Percentiles rank a stretch among this genome's conserved stretches.
phyloP scores from a whole-genome alignment of 2,329 filamentous ascomycete species.

The Alternaria arbusti region DNA sequence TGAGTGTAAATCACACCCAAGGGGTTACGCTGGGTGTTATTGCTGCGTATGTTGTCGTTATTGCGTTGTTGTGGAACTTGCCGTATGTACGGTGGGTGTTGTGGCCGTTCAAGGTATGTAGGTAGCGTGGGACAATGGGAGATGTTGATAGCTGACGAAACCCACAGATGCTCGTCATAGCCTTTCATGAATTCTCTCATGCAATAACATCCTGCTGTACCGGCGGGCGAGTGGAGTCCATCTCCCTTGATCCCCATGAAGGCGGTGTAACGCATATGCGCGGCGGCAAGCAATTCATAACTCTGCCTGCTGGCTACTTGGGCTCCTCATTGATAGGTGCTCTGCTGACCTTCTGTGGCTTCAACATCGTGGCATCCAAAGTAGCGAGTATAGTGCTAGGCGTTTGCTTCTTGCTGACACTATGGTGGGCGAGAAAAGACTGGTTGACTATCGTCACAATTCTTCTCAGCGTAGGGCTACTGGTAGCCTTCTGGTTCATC shows the following conservation, averaged over 20 bases:
- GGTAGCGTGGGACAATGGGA: background rate
- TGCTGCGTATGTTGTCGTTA: constrained; percentile 72
- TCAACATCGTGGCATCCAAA: constrained; percentile 81
- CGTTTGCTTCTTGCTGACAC: constrained; percentile 76
- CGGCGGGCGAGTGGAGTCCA: constrained; percentile 75
- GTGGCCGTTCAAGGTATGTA: constrained; percentile 78
- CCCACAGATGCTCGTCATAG: constrained; percentile 66
- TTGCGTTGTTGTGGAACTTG: constrained; percentile 79
- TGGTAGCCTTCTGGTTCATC: constrained; percentile 82
- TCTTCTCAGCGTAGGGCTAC: constrained; percentile 70
- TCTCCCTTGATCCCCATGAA: constrained; percentile 76
- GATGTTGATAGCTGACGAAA: background rate
- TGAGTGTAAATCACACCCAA: constrained; percentile 71
- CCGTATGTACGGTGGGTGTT: constrained; percentile 76
- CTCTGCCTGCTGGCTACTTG: constrained; percentile 78
- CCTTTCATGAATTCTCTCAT: constrained; percentile 81
- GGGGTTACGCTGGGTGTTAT: constrained; percentile 74
- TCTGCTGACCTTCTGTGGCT: constrained; percentile 78
- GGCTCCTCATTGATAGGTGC: constrained; percentile 79
- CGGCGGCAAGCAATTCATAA: constrained; percentile 73
- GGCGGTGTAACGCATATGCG: constrained; percentile 80
- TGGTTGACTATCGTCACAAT: constrained; percentile 79
- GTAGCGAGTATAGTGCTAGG: constrained; percentile 76
- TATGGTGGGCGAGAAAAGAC: constrained; percentile 82
- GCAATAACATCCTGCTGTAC: constrained; percentile 75